Evolutionary conservation across 306 rosid species (phyloP), one percentile per base, ranked within the genome.

Genomic region (Hippophae tibetana): DNA sequence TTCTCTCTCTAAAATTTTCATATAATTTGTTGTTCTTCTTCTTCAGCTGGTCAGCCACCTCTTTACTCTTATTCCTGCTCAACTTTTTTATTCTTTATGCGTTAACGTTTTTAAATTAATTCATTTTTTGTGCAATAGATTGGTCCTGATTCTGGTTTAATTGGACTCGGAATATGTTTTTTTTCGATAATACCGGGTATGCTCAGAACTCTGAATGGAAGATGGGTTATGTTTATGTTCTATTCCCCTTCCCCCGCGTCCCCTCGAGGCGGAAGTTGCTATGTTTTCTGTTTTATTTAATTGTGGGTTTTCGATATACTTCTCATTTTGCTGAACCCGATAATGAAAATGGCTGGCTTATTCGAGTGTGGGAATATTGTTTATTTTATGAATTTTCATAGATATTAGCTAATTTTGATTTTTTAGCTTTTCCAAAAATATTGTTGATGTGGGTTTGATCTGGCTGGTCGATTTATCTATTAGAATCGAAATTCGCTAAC

Each of bases 131-230:
- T 42, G 56, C 61, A 6, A 58, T 66, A 51, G 73, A 64, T 78
- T 87, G 82, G 89, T 82, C 84, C 95, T 76, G 71, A 74, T 56
- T 65, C 54, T 46, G 23, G 63, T 75, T 43, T 58, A 12, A 69
- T 69, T 54, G 56, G 69, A 61, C 55, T 78, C 71, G 8, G 7
- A 48, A 54, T 43, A 63, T 46, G 41, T 61, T 63, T 62, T 12
- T 52, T 76, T 52, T 68, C 72, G 46, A 9, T 13, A 43, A 9
- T 43, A 26, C 41, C 72, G 48, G 78, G 78, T 73, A 26, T 10
- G 73, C 45, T 47, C 6, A 58, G 7, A 44, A 50, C 46, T 60
- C 71, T 65, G 25, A 57, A 43, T 56, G 23, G 62, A 65, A 54
- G 61, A 52, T 65, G 23, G 38, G 3, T 43, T 52, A 64, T 58